These are phyloP conservation scores for Talaromyces sp. DNA, from an alignment of 2,329 filamentous ascomycete species.

Conservation along the genomic window DNA sequence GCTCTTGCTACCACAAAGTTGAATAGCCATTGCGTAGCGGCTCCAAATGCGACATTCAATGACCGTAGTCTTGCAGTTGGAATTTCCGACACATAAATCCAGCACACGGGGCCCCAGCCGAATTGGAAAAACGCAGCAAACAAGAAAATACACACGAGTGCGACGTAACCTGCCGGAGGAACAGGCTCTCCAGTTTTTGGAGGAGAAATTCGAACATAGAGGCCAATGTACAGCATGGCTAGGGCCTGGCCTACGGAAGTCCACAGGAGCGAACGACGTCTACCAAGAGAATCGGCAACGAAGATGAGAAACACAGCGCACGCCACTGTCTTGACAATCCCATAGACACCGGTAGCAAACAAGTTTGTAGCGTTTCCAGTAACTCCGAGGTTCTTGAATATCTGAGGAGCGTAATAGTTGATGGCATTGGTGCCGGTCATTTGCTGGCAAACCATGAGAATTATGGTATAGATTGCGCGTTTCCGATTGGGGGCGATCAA, in stretches of 20 bases:
- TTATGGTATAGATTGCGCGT: not conserved
- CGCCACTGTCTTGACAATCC: constrained; percentile 62
- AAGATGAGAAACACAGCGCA: constrained; percentile 62
- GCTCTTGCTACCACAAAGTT: constrained; percentile 64
- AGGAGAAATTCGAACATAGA: constrained; percentile 53
- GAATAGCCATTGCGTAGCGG: constrained; percentile 65
- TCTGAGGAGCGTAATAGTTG: constrained; percentile 65
- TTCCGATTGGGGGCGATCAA: not conserved
- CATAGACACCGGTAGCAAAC: constrained; percentile 69
- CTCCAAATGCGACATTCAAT: constrained; percentile 60
- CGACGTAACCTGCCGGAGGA: constrained; percentile 59
- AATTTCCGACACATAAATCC: constrained; percentile 66
- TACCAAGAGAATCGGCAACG: constrained; percentile 63
- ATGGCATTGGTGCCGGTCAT: constrained; percentile 53
- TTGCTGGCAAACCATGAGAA: constrained; percentile 46
- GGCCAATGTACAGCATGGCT: constrained; percentile 65
- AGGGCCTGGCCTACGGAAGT: constrained; percentile 57
- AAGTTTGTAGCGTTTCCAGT: constrained; percentile 52
- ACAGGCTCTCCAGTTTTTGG: constrained; percentile 48
- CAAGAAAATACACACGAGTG: constrained; percentile 54
- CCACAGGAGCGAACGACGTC: constrained; percentile 58
- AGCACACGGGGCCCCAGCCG: constrained; percentile 63
- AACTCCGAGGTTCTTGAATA: constrained; percentile 62
- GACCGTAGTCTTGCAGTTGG: constrained; percentile 59
- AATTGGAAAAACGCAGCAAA: constrained; percentile 3